These are phyloP conservation scores for Leccinum rimulosum DNA, from an alignment of 768 basidiomycete genomes.

Conservation along the genomic window DNA sequence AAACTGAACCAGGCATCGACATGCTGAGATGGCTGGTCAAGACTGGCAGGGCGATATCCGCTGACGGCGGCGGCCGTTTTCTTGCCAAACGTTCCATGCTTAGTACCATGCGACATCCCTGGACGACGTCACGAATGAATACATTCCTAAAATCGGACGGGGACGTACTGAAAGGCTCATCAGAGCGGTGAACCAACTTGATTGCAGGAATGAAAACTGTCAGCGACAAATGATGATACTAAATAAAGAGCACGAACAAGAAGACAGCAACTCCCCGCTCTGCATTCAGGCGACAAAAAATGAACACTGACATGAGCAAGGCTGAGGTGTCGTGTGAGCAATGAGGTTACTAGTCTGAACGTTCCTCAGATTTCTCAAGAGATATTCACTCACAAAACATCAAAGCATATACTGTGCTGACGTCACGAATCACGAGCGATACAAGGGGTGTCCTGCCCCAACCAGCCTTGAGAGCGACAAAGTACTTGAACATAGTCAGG, in stretches of 20 bases:
- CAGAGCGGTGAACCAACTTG: conserved; percentile 15
- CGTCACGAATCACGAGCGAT: conserved; percentile 19
- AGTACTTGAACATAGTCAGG: conserved; percentile 23
- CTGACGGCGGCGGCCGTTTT: background rate
- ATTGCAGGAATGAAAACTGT: background rate
- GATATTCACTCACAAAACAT: conserved; percentile 8
- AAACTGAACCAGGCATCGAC: background rate
- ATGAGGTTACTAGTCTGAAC: background rate
- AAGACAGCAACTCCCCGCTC: conserved; percentile 2
- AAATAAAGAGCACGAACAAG: conserved; percentile 12
- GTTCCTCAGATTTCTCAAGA: background rate
- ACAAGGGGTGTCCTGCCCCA: conserved; percentile 20
- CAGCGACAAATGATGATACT: background rate
- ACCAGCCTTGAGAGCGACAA: conserved; percentile 11
- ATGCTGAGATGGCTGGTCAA: conserved; percentile 15
- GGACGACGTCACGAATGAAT: background rate
- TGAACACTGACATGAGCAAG: background rate
- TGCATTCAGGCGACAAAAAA: background rate
- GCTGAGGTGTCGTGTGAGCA: conserved; percentile 5
- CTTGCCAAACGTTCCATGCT: conserved; percentile 24
- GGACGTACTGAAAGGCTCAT: conserved; percentile 14
- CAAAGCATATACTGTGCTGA: conserved; percentile 10
- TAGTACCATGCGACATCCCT: conserved; percentile 28
- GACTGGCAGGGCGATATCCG: background rate
- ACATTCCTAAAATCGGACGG: background rate